Evolutionary conservation across 441 rosid genomes (phyloP), one percentile per base, ranked within the genome.

Genomic region (Aleurites moluccanus): DNA sequence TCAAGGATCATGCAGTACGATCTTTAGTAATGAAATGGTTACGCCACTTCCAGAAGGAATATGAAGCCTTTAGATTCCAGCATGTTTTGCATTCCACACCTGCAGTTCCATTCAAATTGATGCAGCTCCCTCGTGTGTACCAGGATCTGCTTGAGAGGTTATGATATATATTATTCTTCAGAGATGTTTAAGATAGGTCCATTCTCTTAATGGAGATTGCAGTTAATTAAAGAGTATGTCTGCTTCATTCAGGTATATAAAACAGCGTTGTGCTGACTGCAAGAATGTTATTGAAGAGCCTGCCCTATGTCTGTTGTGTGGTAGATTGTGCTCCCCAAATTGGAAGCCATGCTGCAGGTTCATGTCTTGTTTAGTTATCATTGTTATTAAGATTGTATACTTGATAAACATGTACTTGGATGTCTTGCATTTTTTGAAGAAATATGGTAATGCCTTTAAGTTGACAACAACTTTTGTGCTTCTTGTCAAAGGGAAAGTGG

Each of bases 321-420:
- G 99, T 78, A 92, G 89, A 85, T 77, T 94, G 79, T 94, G 99
- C 90, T 89, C 91, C 64, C 88, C 93, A 61, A 80, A 69, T 66
- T 87, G 92, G 97, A 94, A 86, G 73, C 50, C 83, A n/a, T 94
- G 99, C 85, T 94, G 97, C 99, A 94, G 97, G 99, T 97, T 69
- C 35, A 49, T 63, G 45, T 75, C 77, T 67, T 65, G 49, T 55
- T 75, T 64, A 64, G 73, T 79, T 66, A 49, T 53, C 4, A 25
- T 30, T 59, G 40, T 64, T 70, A 23, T 57, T 59, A 72, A 50
- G 66, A 49, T 67, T 60, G 42, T 77, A 72, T 69, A 61, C 67
- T 73, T 65, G 8, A 64, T 28, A 57, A 62, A 30, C 56, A 28
- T 49, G 70, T 30, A 50, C 23, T n/a, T 30, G 69, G 47, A 63